phyloP scores from a whole-genome alignment of 345 rosid species.

The Melastoma malabathricum region DNA sequence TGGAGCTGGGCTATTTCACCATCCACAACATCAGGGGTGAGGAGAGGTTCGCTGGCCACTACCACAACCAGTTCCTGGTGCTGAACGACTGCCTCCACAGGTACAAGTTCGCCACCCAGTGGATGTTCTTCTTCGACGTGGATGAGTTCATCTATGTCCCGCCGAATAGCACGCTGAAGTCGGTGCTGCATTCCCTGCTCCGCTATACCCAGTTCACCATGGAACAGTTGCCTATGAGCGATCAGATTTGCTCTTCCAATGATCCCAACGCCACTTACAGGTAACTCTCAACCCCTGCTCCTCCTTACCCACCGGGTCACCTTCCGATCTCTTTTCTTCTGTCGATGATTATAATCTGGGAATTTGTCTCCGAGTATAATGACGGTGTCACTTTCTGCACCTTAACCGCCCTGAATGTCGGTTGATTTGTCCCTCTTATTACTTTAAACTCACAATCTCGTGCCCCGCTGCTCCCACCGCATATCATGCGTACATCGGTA shows the following conservation, averaged over 20 bases:
- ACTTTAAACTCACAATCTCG: no score
- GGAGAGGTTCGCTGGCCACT: constrained; percentile 88
- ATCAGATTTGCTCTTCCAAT: constrained; percentile 47
- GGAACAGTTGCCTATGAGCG: constrained; percentile 78
- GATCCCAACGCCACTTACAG: constrained; percentile 57
- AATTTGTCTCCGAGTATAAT: no score
- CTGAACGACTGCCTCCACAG: constrained; percentile 85
- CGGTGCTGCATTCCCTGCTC: constrained; percentile 53
- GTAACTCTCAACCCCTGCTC: constrained; percentile 15
- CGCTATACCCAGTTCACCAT: constrained; percentile 58
- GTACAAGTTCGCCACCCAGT: constrained; percentile 55
- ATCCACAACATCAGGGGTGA: constrained; percentile 68
- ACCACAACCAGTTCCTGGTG: constrained; percentile 88
- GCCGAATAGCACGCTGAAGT: constrained; percentile 31
- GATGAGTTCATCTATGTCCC: constrained; percentile 68
- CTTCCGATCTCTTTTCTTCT: neutral
- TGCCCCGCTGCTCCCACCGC: no score
- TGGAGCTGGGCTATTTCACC: constrained; percentile 75
- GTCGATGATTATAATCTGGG: no score
- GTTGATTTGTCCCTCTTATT: no score
- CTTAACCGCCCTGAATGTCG: no score
- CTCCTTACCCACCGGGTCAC: no score
- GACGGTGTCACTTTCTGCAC: no score
- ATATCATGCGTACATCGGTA: no score
- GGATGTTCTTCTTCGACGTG: constrained; percentile 91